Base-by-base conservation (phyloP, 352 stramenopile species). In the Phytophthora pisi region DNA sequence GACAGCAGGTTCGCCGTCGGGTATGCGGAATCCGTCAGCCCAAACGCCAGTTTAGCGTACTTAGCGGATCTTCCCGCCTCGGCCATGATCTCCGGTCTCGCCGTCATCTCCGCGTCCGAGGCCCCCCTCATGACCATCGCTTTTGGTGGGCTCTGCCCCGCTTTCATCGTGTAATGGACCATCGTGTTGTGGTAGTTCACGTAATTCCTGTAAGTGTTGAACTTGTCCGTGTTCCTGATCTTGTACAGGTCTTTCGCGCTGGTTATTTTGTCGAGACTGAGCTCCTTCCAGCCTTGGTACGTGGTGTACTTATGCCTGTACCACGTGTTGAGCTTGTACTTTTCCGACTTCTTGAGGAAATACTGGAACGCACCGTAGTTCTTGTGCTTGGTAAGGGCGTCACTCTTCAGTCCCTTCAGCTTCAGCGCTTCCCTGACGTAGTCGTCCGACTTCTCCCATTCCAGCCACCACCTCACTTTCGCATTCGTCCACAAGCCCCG, bases 331-430 rank as follows among this genome's bases (percentile, higher is more conserved):
- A 57, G 4, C 31, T 31, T 28, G 43, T 40, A 40, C 2, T 7
- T 18, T 13, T 60, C 53, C n/a, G 53, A 16, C 38, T 60, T 60
- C 24, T 38, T 26, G 20, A 26, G 6, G 20, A 51, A 60, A 24
- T 38, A 50, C 15, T 9, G 20, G 38, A 28, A 60, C 11, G 26
- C 30, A 20, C 51, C 40, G 38, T 51, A 60, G 36, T 60, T 60
- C 13, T 34, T 8, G 36, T 50, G 6, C 4, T 13, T 15, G 4
- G 8, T 50, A 2, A 51, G 53, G 15, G 4, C 38, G 10, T 10
- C 28, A 28, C 23, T 24, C 11, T 18, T 11, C 24, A 51, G 18
- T n/a, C 38, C 38, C 6, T 38, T 51, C 20, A 60, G 23, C 23
- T 50, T 50, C 6, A 60, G 23, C 23, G 38, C 38, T 1, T 51